Conservation (phyloP, 2,329 filamentous ascomycete genomes). For the Ophiosphaerella herpotricha region DNA sequence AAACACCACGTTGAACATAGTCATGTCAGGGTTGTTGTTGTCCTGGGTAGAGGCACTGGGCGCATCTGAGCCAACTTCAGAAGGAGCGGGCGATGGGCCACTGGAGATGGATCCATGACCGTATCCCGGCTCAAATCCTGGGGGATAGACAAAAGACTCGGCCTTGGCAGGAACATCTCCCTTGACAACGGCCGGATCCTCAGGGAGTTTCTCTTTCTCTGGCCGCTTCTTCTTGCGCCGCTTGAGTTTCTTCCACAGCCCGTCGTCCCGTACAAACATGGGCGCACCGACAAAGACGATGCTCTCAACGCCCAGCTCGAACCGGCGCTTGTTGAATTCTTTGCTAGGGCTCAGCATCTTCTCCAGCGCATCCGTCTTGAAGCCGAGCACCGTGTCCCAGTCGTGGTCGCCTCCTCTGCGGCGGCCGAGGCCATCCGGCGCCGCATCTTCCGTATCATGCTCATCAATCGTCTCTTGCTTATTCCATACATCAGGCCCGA, state of each 20-base stretch:
- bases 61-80: slow-evolving; percentile 47
- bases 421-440: slow-evolving; percentile 11
- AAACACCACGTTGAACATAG: slow-evolving; percentile 98
- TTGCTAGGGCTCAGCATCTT: slow-evolving; percentile 46
- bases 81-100: slow-evolving; percentile 34
- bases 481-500: slow-evolving; percentile 36
- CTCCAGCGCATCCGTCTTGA: slow-evolving; percentile 46
- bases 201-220: not conserved
- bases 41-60: slow-evolving; percentile 46
- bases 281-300: slow-evolving; percentile 48
- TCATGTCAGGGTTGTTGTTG: slow-evolving; percentile 71
- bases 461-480: slow-evolving; percentile 44
- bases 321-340: slow-evolving; percentile 47
- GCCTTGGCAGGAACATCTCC: slow-evolving; percentile 10
- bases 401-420: slow-evolving; percentile 39
- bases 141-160: slow-evolving; percentile 39
- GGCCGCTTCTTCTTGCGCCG: slow-evolving; percentile 35
- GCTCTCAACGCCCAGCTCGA: slow-evolving; percentile 48
- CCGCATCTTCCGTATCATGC: slow-evolving; percentile 35
- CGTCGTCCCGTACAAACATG: slow-evolving; percentile 49
- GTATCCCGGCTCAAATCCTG: slow-evolving; percentile 47
- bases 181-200: slow-evolving; percentile 23
- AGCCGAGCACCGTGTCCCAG: slow-evolving; percentile 47
- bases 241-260: slow-evolving; percentile 46
- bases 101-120: slow-evolving; percentile 44